Evolutionary conservation across 1,139 yeast genomes (phyloP).

Genomic region (Pichia sp.): DNA sequence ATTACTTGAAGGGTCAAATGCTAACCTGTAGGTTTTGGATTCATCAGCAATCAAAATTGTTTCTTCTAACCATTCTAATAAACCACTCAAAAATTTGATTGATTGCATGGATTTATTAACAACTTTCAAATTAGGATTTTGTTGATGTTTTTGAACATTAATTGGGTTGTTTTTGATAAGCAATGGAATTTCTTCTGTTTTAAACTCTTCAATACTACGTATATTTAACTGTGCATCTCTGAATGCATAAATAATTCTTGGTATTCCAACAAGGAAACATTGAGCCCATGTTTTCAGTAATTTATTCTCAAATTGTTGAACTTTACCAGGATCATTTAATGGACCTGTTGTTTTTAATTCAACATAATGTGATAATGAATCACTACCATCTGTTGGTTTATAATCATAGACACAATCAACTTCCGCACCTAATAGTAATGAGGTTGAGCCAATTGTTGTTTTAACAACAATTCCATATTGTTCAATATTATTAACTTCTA

Average conservation of each 20-base stretch:
- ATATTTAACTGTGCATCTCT: slow-evolving; percentile 66
- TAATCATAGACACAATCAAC: slow-evolving; percentile 87
- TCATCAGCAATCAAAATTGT: slow-evolving; percentile 52
- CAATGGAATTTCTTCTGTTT: slow-evolving; percentile 73
- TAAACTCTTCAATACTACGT: slow-evolving; percentile 63
- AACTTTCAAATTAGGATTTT: slow-evolving; percentile 18
- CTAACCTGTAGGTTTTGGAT: slow-evolving; percentile 39
- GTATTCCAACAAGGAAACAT: slow-evolving; percentile 79
- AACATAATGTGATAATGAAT: slow-evolving; percentile 65
- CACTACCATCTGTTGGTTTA: slow-evolving; percentile 45
- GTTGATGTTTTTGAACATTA: slow-evolving; percentile 23
- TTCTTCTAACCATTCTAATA: slow-evolving; percentile 66
- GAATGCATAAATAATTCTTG: slow-evolving; percentile 75
- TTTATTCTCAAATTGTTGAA: slow-evolving; percentile 62
- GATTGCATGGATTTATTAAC: slow-evolving; percentile 64
- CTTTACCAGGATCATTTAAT: slow-evolving; percentile 47
- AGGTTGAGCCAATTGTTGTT: slow-evolving; percentile 74
- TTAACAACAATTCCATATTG: slow-evolving; percentile 74
- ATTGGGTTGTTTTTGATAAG: slow-evolving; percentile 42
- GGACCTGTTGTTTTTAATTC: slow-evolving; percentile 72
- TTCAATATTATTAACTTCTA: slow-evolving; percentile 55
- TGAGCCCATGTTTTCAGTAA: slow-evolving; percentile 87
- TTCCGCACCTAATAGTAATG: slow-evolving; percentile 77
- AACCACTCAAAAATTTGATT: slow-evolving; percentile 79
- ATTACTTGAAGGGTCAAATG: slow-evolving; percentile 34